Conservation (phyloP, 2,329 filamentous ascomycete species). For the Aspergillus fumigatus region DNA sequence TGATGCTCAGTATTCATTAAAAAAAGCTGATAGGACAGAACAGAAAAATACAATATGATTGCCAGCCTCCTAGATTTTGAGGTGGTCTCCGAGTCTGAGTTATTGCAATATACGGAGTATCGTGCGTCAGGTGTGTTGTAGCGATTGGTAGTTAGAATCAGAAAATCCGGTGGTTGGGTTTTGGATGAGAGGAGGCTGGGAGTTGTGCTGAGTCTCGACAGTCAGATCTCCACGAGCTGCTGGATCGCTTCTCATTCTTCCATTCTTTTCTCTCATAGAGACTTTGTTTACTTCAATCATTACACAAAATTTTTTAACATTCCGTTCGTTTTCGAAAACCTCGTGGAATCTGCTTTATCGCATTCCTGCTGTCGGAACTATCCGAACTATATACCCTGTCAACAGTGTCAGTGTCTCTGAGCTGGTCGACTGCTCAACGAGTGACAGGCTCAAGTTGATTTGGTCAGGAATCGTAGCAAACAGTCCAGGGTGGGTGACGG, state of each 20-base stretch:
- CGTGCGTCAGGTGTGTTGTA: not conserved
- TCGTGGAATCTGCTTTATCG: not conserved
- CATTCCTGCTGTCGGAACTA: slow-evolving; percentile 1
- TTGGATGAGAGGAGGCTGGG: slow-evolving; percentile 29
- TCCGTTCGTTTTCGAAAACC: slow-evolving; percentile 5
- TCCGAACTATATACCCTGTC: not conserved
- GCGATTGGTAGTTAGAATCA: slow-evolving; percentile 15
- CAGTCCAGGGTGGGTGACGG: not conserved
- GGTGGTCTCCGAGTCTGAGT: not conserved
- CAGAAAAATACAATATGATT: not conserved
- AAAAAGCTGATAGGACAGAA: slow-evolving; percentile 1
- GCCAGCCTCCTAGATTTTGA: slow-evolving; percentile 12
- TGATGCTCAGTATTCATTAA: not conserved
- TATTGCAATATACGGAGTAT: not conserved
- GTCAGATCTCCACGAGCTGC: not conserved
- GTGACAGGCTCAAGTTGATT: not conserved
- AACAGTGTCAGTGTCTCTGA: not conserved
- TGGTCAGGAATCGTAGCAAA: not conserved
- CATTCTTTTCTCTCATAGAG: not conserved
- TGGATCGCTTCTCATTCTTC: slow-evolving; percentile 1
- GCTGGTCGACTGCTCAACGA: not conserved
- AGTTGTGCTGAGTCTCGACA: slow-evolving; percentile 2
- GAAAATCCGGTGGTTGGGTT: slow-evolving; percentile 35
- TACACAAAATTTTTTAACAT: slow-evolving; percentile 10
- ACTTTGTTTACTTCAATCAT: slow-evolving; percentile 1